Evolutionary conservation across 179 eudicot species (phyloP), one percentile per base, ranked within the genome.

Genomic region (Spinacia oleracea): DNA sequence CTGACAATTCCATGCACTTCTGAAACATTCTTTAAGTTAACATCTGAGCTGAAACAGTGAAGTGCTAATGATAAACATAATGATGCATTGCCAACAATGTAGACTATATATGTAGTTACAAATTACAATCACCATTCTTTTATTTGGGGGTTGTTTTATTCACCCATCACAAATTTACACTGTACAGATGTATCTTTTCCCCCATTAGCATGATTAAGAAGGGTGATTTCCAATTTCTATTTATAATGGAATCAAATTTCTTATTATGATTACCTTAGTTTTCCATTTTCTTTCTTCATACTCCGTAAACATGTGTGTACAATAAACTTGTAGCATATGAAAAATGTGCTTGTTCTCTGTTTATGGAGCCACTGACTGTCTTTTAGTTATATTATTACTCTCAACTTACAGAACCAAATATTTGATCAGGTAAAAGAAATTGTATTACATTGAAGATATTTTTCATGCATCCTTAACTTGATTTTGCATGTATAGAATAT

Each of bases 1-100:
- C 80, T 82, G 35, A 85, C 80, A 2, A 85, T 85, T 59, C 83
- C 85, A 40, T 85, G 88, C 75, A 60, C 35, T 27, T 29, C 66
- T 27, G 85, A 85, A 59, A 60, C 75, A 50, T 85, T 85, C 69
- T 70, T 71, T 25, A 42, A 70, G 12, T 72, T 83, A 23, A 77
- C 77, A 50, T 77, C 79, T 63, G 50, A 42, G 51, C 65, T 75
- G 16, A n/a, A n/a, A n/a, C n/a, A n/a, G n/a, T n/a, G n/a, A 68
- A 63, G 43, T 62, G 48, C 66, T 75, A 2, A 48, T 48, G 5
- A 9, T 48, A 48, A 32, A 32, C 23, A 71, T 3, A 16, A 35
- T 32, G 21, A 11, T 59, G 74, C 50, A 35, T 29, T 27, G 43
- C 5, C 2, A 60, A 32, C 18, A 29, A 75, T 50, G 11, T 53